Conservation (phyloP, 2,329 filamentous ascomycete species). For the Aspergillus floridensis region DNA sequence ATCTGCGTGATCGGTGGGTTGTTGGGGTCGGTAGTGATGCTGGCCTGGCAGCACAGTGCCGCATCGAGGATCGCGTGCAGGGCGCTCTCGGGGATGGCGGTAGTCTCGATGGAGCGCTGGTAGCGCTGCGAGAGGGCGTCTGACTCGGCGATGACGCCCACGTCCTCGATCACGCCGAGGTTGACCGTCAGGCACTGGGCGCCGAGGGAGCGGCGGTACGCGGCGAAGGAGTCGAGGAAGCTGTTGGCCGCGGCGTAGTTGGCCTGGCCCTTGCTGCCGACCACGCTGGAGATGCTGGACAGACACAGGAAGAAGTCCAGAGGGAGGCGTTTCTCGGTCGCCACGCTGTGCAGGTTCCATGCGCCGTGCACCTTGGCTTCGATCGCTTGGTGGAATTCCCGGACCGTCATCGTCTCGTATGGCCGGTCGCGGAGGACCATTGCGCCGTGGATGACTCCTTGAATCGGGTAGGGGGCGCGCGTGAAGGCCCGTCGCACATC, state of each 20-base stretch:
- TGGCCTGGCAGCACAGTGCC: not conserved
- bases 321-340: not conserved
- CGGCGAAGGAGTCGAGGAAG: conserved; percentile 23
- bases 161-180: conserved; percentile 29
- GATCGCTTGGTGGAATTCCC: conserved; percentile 30
- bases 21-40: not conserved
- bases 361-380: conserved; percentile 32
- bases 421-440: conserved; percentile 16
- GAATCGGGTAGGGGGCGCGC: conserved; percentile 1
- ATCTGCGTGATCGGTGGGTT: not conserved
- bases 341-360: conserved; percentile 27
- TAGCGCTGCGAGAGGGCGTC: not conserved
- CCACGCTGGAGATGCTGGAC: conserved; percentile 23
- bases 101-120: not conserved
- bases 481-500: conserved; percentile 13
- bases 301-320: conserved; percentile 27
- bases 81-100: conserved; percentile 1
- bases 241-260: conserved; percentile 27
- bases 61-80: conserved; percentile 6
- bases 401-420: conserved; percentile 30
- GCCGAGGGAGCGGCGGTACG: conserved; percentile 12
- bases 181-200: conserved; percentile 23
- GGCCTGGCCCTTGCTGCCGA: conserved; percentile 22
- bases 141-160: conserved; percentile 25
- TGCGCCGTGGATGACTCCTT: conserved; percentile 18